phyloP scores from a whole-genome alignment of 169 alveolate genomes.

The Plasmodium cynomolgi region DNA sequence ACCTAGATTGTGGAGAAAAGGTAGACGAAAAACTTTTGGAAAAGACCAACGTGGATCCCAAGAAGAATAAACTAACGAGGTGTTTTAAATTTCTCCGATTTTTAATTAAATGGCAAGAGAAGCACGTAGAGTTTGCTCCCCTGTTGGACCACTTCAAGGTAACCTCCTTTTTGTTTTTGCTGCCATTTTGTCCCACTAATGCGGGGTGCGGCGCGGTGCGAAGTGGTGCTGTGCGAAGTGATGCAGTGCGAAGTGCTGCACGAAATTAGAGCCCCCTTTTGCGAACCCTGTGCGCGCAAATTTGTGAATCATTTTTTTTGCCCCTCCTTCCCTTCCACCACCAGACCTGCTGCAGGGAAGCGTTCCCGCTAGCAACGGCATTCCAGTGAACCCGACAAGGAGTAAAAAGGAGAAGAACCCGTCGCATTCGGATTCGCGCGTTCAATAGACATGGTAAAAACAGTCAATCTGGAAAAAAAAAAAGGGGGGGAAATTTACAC shows the following conservation, averaged over 20 bases:
- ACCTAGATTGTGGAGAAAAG: constrained; percentile 29
- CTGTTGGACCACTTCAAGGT: constrained; percentile 35
- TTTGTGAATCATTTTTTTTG: not conserved
- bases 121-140: constrained; percentile 3
- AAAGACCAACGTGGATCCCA: constrained; percentile 9
- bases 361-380: constrained; percentile 61
- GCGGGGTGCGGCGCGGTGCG: not conserved
- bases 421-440: not conserved
- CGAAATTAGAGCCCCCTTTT: not conserved
- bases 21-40: constrained; percentile 18
- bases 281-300: not conserved
- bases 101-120: constrained; percentile 19
- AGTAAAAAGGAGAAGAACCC: not conserved
- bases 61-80: constrained; percentile 57
- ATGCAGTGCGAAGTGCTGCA: not conserved
- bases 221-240: not conserved
- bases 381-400: constrained; percentile 21
- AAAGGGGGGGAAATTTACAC: not conserved
- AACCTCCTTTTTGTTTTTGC: not conserved
- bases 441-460: not conserved
- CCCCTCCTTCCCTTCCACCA: not conserved
- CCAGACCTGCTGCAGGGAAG: constrained; percentile 27
- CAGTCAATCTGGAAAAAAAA: not conserved
- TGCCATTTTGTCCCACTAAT: not conserved
- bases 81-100: constrained; percentile 68